Conservation (phyloP, 169 alveolate species). For the Cystoisospora suis region DNA sequence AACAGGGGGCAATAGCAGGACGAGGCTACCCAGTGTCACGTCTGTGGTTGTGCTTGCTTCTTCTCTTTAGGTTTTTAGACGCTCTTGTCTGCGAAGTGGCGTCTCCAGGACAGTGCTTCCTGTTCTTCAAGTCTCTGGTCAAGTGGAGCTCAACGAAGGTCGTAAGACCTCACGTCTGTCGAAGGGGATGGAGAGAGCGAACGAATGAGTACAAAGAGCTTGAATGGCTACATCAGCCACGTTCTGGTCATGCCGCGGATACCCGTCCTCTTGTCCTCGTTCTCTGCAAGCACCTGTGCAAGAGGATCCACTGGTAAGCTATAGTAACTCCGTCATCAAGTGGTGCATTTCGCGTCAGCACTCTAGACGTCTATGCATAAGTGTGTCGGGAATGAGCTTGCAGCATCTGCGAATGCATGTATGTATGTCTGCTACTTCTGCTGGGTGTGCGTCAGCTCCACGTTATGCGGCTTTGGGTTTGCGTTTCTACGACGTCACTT, state of each 20-base stretch:
- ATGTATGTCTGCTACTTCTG: too few relatives aligned
- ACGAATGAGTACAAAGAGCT: background rate
- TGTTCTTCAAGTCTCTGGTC: constrained; percentile 18
- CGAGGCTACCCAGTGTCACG: too few relatives aligned
- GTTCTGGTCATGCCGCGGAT: background rate
- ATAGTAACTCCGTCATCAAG: too few relatives aligned
- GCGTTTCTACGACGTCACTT: too few relatives aligned
- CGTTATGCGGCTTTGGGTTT: too few relatives aligned
- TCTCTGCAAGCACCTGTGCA: constrained; percentile 26
- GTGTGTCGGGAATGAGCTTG: too few relatives aligned
- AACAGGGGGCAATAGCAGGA: too few relatives aligned
- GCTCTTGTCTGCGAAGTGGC: background rate
- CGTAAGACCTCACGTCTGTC: background rate
- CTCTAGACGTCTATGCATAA: too few relatives aligned
- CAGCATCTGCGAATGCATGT: too few relatives aligned
- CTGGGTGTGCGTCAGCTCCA: too few relatives aligned
- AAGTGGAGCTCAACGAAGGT: constrained; percentile 22
- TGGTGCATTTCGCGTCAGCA: too few relatives aligned
- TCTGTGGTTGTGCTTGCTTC: too few relatives aligned
- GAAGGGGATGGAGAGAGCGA: background rate
- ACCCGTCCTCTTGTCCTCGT: background rate
- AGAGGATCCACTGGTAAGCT: constrained; percentile 8
- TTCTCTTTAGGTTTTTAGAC: background rate
- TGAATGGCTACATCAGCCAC: constrained; percentile 2
- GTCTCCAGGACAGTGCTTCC: constrained; percentile 28